Evolutionary conservation across 441 rosid genomes (phyloP), one percentile per base, ranked within the genome.

Genomic region (Caryocar brasiliense): DNA sequence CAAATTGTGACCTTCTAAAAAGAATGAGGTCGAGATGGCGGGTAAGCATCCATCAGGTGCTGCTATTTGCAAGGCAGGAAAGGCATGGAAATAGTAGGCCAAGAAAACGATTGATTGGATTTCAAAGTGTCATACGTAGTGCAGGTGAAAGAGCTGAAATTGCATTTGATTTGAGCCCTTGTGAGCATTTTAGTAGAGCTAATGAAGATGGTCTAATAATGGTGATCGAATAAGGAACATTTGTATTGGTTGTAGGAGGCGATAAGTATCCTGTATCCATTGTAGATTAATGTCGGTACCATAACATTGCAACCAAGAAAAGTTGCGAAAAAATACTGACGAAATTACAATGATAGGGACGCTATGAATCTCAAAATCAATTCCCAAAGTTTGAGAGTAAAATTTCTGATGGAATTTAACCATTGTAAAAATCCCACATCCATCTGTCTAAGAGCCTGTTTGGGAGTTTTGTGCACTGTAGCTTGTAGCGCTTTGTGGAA

Each of bases 1-100:
- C n/a, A n/a, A n/a, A n/a, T n/a, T n/a, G n/a, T n/a, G n/a, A n/a
- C n/a, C n/a, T n/a, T n/a, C n/a, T n/a, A n/a, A n/a, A n/a, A n/a
- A n/a, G n/a, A n/a, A n/a, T n/a, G n/a, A n/a, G n/a, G n/a, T n/a
- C n/a, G 81, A 74, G 38, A 73, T 78, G 85, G 64, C 56, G 0
- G 90, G 96, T 2, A 91, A 82, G 56, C 95, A 91, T 66, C 90
- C 95, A n/a, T n/a, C n/a, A n/a, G 0, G 72, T 85, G 6, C 32
- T 86, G 77, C 68, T 91, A 27, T 91, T 82, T 54, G 64, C 49
- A 26, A 76, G 80, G 68, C 78, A 59, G 20, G 72, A 24, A 27
- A 71, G 53, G 62, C 72, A 53, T 34, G 84, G 80, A 43, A 71
- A 76, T 23, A 82, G 74, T 6, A 77, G 79, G 40, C 83, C 82